Evolutionary conservation across 805 yeast species (phyloP).

Genomic region (Zygosaccharomyces pseudorouxii): DNA sequence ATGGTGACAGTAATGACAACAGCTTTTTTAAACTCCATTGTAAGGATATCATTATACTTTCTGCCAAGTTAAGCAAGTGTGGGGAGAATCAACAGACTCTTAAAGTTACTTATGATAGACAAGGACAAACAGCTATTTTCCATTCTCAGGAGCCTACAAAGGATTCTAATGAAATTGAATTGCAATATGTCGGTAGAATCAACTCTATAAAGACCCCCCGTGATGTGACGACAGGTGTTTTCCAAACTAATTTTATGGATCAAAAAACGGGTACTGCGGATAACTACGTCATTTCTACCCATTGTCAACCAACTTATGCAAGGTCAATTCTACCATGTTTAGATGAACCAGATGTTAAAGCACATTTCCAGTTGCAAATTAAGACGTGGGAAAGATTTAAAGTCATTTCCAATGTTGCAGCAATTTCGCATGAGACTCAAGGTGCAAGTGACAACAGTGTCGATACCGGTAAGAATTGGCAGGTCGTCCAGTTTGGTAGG

Average conservation of each 20-base stretch:
- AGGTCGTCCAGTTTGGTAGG: slow-evolving; percentile 42
- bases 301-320: slow-evolving; percentile 65
- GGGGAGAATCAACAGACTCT: slow-evolving; percentile 21
- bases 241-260: slow-evolving; percentile 60
- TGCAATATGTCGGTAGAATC: slow-evolving; percentile 47
- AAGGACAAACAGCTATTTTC: slow-evolving; percentile 7
- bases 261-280: slow-evolving; percentile 45
- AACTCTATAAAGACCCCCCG: slow-evolving; percentile 46
- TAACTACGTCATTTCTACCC: slow-evolving; percentile 59
- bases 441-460: background rate
- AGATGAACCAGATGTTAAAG: slow-evolving; percentile 58
- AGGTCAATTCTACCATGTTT: slow-evolving; percentile 61
- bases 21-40: slow-evolving; percentile 23
- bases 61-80: slow-evolving; percentile 39
- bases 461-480: slow-evolving; percentile 9
- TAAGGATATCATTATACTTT: slow-evolving; percentile 34
- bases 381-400: slow-evolving; percentile 43
- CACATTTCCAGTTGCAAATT: slow-evolving; percentile 47
- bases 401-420: slow-evolving; percentile 44
- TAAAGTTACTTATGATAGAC: slow-evolving; percentile 22
- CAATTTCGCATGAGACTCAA: slow-evolving; percentile 14
- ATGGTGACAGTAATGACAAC: slow-evolving; percentile 1
- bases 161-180: slow-evolving; percentile 25
- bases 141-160: background rate
- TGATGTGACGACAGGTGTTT: slow-evolving; percentile 60